Percentiles rank a stretch among this genome's conserved stretches.
phyloP scores from a whole-genome alignment of 1,284 basidiomycete species.

The Ustilago xerochloae region DNA sequence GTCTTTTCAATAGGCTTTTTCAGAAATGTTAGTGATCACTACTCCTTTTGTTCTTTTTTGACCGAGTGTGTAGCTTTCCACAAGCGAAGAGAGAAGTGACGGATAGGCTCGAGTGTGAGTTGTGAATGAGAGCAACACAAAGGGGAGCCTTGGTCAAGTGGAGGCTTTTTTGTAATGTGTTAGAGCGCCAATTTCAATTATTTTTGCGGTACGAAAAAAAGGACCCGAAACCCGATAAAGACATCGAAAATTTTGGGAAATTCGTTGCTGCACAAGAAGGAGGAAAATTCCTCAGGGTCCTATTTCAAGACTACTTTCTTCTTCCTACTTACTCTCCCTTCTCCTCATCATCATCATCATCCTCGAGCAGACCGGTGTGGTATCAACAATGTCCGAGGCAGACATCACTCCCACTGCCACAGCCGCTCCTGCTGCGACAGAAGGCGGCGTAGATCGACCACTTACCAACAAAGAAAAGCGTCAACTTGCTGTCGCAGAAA shows the following conservation, averaged over 20 bases:
- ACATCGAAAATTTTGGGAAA: conserved; percentile 14
- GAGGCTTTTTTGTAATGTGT: too few species aligned
- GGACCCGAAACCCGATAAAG: neutral
- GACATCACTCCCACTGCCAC: neutral
- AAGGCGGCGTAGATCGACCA: conserved; percentile 6
- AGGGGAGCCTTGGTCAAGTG: too few species aligned
- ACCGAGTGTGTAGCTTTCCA: too few species aligned
- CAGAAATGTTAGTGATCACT: neutral
- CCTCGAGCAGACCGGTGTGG: neutral
- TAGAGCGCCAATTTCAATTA: too few species aligned
- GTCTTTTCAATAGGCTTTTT: neutral
- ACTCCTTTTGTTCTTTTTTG: too few species aligned
- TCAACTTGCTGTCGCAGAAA: conserved; percentile 41
- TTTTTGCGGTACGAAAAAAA: neutral
- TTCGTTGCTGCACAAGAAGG: neutral
- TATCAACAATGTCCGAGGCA: conserved; percentile 10
- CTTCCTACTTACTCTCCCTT: too few species aligned
- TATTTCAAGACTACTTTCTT: too few species aligned
- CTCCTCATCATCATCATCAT: neutral
- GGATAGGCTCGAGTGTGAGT: too few species aligned
- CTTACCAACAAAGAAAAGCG: conserved; percentile 63
- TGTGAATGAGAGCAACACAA: too few species aligned
- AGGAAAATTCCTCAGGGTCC: neutral
- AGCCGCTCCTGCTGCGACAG: neutral
- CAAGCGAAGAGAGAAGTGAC: too few species aligned